Evolutionary conservation across 2,329 filamentous ascomycete genomes (phyloP), one percentile per base, ranked within the genome.

Genomic region (Penicillium rolfsii): DNA sequence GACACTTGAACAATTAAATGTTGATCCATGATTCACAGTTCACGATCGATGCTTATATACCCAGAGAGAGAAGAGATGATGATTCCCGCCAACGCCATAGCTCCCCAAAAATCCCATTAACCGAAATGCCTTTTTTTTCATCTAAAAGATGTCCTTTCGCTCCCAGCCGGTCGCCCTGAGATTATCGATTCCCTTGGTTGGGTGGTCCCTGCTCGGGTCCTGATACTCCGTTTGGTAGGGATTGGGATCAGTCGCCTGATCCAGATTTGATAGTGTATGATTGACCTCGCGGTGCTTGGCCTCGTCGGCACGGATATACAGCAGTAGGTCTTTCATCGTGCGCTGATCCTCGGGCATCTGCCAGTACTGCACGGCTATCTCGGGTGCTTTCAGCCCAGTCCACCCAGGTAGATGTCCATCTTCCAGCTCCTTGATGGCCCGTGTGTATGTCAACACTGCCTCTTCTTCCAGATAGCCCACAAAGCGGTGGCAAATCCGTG

Each of bases 381-480:
- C 91, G 0, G 95, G 95, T 2, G 95, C 91, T 56, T 84, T 70
- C 71, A 96, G 88, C 7, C 87, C 84, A 28, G 86, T 82, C 93
- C 95, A 99, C 69, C 87, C 87, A 0, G 93, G 93, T 14, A 97
- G 81, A 60, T 87, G 85, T n/a, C 94, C 94, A 2, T 85, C 83
- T 60, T 98, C 93, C 26, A 99, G 85, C 72, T 98, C 95, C 67
- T 87, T 83, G 70, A 98, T 90, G 62, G 92, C 91, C 53, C 93
- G 88, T 0, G 92, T 95, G 80, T 99, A 99, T 0, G 95, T 99
- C 73, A 96, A 85, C 1, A 98, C 94, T 8, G 95, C 95, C 77
- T 99, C 95, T 76, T 99, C 95, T 77, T 99, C 95, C 12, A 99
- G 87, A 70, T 98, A 98, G 1, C 93, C 95, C 56, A 98, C 93